Percentiles rank a stretch among this genome's conserved stretches.
These are phyloP conservation scores for Agrostemma githago DNA, from an alignment of 148 eudicot genomes.

Conservation along the genomic window DNA sequence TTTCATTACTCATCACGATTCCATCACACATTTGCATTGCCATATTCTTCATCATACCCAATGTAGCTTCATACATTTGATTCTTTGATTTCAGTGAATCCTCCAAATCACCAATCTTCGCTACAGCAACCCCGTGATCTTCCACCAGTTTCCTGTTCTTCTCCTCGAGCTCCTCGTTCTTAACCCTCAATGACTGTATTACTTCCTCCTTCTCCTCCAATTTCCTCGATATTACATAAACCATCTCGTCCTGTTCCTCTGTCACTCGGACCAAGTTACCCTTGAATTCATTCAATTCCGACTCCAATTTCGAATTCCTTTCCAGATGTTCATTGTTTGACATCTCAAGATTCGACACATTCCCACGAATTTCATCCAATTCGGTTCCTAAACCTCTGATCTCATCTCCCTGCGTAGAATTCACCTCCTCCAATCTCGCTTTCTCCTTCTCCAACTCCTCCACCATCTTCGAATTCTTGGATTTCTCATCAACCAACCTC, in stretches of 20 bases:
- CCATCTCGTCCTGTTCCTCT: constrained; percentile 16
- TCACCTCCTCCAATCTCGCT: constrained; percentile 33
- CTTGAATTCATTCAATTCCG: constrained; percentile 29
- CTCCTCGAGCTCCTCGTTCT: constrained; percentile 34
- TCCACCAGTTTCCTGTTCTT: constrained; percentile 26
- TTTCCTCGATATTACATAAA: constrained; percentile 33
- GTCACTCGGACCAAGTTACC: constrained; percentile 22
- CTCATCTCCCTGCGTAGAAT: constrained; percentile 28
- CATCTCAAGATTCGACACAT: constrained; percentile 30
- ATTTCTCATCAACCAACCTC: constrained; percentile 40
- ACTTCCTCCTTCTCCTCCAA: constrained; percentile 32
- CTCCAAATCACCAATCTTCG: constrained; percentile 29
- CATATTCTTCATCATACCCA: constrained; percentile 44
- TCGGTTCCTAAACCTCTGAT: constrained; percentile 33
- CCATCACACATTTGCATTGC: constrained; percentile 23
- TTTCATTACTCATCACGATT: constrained; percentile 3
- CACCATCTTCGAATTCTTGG: constrained; percentile 24
- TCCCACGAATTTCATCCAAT: constrained; percentile 23
- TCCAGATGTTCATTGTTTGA: constrained; percentile 16
- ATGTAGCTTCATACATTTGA: constrained; percentile 26
- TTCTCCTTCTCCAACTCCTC: constrained; percentile 37
- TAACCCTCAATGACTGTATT: constrained; percentile 28
- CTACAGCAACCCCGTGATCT: constrained; percentile 33
- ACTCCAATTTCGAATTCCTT: constrained; percentile 31
- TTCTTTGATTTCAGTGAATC: constrained; percentile 26